These are phyloP conservation scores for Neostapfia colusana DNA, from an alignment of 176 grass and related monocot species.

Conservation along the genomic window DNA sequence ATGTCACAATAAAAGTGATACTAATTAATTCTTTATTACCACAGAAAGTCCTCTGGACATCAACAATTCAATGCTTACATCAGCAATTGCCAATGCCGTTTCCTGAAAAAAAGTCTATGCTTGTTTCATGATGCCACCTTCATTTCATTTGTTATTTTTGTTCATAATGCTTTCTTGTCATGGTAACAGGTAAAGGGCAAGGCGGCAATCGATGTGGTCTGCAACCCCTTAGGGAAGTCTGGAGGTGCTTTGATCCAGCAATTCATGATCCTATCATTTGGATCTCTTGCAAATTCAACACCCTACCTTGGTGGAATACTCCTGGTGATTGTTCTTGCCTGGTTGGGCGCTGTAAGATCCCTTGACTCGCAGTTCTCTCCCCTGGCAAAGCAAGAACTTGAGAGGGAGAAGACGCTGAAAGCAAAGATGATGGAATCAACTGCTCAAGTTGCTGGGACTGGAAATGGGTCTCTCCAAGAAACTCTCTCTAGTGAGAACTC, in stretches of 20 bases:
- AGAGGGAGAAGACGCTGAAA: constrained; percentile 67
- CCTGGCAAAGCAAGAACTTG: constrained; percentile 84
- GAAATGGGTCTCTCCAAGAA: constrained; percentile 52
- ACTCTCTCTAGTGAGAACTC: constrained; percentile 40
- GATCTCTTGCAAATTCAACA: constrained; percentile 88
- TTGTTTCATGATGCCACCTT: neutral
- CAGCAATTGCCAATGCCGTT: neutral
- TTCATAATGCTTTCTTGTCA: constrained; percentile 7
- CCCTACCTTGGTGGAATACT: constrained; percentile 97
- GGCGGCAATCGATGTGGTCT: constrained; percentile 97
- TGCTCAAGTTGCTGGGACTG: constrained; percentile 37
- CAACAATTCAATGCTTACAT: neutral
- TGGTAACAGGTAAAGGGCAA: constrained; percentile 86
- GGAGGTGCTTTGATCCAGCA: constrained; percentile 99
- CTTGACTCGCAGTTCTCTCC: constrained; percentile 88
- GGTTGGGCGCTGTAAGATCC: constrained; percentile 80
- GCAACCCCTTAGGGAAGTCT: constrained; percentile 97
- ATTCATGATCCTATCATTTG: constrained; percentile 97
- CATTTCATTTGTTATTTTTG: constrained; percentile 13
- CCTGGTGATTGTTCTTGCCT: constrained; percentile 82
- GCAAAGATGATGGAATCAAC: constrained; percentile 48
- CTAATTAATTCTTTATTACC: neutral
- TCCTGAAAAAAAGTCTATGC: neutral
- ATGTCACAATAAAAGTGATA: neutral
- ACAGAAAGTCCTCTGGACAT: neutral